Evolutionary conservation across 2,329 filamentous ascomycete genomes (phyloP), one percentile per base, ranked within the genome.

Genomic region (Epichloe glyceriae): DNA sequence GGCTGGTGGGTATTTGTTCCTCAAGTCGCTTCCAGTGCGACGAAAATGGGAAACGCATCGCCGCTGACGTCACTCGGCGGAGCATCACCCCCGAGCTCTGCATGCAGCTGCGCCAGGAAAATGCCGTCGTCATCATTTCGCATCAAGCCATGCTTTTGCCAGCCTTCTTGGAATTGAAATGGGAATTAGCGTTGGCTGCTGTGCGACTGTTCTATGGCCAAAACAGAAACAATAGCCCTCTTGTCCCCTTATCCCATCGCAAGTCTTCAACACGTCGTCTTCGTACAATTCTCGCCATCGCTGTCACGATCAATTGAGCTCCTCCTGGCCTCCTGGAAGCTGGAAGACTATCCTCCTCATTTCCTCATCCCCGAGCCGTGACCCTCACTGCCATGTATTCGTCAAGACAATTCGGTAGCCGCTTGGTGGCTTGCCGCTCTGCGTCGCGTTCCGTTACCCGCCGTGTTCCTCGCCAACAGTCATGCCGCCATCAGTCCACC

Each of bases 1-100:
- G n/a, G n/a, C n/a, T n/a, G n/a, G n/a, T n/a, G 0, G 78, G 74
- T 2, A 85, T 61, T 3, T 74, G 73, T 46, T 72, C 70, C 39
- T 70, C 67, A 2, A 86, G 74, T 15, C 82, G 76, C 47, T 73
- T 68, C 76, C 80, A 86, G 64, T 86, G 83, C 55, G 26, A 30
- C 26, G 26, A 30, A 30, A 30, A 30, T 30, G 26, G 26, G 26
- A 30, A 30, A 42, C 20, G 39, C 39, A 10, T 40, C 49, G 44
- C 44, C 38, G 33, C 41, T 52, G 50, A 52, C 50, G 50, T 52
- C 50, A 52, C n/a, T 11, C 5, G 15, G 5, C 40, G 40, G 33
- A 44, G 41, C 26, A 30, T 8, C 26, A 30, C 26, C 2, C 26
- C 47, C 8, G 15, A 40, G 3, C 33, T 44, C 47, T 12, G 26